Conservation (phyloP, 2,329 filamentous ascomycete species). For the Penicillium sp. region DNA sequence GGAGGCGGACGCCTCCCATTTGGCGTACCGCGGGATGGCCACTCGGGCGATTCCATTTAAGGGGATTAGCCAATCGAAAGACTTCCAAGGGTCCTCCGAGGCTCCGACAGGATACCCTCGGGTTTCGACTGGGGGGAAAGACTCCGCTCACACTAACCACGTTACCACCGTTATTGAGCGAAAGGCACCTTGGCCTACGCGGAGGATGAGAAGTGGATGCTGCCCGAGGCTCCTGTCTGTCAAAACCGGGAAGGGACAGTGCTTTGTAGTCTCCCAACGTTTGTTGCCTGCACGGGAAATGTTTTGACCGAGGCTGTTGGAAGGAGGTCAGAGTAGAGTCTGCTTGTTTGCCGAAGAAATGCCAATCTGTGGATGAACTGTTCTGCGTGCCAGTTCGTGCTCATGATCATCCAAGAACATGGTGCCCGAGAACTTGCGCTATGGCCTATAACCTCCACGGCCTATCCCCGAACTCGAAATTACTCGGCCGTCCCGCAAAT, state of each 20-base stretch:
- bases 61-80: too few relatives aligned
- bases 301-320: not conserved
- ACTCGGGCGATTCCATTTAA: not conserved
- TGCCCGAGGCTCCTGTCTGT: not conserved
- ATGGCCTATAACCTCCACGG: not conserved
- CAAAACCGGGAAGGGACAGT: not conserved
- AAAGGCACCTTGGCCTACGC: not conserved
- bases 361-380: too few relatives aligned
- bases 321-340: not conserved
- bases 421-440: not conserved
- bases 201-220: not conserved
- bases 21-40: not conserved
- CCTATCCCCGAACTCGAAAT: not conserved
- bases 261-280: not conserved
- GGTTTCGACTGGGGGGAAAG: not conserved
- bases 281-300: too few relatives aligned
- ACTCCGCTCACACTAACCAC: not conserved
- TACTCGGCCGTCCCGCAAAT: not conserved
- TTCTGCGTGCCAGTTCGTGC: too few relatives aligned
- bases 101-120: not conserved
- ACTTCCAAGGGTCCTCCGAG: too few relatives aligned
- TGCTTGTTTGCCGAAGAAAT: not conserved
- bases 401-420: not conserved
- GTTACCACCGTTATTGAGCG: too few relatives aligned
- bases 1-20: constrained; percentile 3